These are phyloP conservation scores for Fraxinus excelsior DNA, from an alignment of 257 asterid genomes.

Conservation along the genomic window DNA sequence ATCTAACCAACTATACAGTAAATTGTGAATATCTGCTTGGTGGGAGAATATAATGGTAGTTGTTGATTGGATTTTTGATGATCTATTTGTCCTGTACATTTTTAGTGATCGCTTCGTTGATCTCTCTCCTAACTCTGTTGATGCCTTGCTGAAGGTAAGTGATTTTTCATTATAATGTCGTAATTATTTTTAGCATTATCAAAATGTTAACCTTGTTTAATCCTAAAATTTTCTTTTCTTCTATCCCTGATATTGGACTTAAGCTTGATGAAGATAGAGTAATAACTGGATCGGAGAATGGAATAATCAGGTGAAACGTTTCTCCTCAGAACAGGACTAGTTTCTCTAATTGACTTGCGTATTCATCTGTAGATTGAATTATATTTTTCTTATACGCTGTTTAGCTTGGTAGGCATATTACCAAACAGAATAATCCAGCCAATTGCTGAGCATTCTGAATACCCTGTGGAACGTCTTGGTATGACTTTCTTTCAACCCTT, in stretches of 20 bases:
- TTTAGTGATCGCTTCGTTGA: conserved; percentile 88
- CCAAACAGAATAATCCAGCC: conserved; percentile 95
- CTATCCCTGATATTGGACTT: conserved; percentile 19
- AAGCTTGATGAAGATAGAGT: conserved; percentile 95
- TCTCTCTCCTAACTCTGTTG: conserved; percentile 80
- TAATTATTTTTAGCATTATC: conserved; percentile 2
- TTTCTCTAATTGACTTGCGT: conserved; percentile 10
- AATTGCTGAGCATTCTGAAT: conserved; percentile 90
- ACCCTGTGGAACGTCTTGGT: conserved; percentile 92
- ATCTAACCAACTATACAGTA: background rate
- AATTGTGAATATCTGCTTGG: background rate
- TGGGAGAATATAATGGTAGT: conserved; percentile 11
- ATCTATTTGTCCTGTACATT: conserved; percentile 20
- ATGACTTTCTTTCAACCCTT: conserved; percentile 29
- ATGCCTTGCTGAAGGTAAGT: conserved; percentile 80
- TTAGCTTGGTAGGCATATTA: conserved; percentile 80
- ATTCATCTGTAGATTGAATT: conserved; percentile 7
- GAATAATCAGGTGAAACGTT: conserved; percentile 69
- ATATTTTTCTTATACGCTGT: conserved; percentile 24
- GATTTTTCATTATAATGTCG: conserved; percentile 8
- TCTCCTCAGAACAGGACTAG: background rate
- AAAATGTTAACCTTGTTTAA: conserved; percentile 5
- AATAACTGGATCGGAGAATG: conserved; percentile 84
- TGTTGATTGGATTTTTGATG: conserved; percentile 27
- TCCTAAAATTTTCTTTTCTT: conserved; percentile 16